Evolutionary conservation across 2,329 filamentous ascomycete genomes (phyloP).

Genomic region (Trichophyton mentagrophytes): DNA sequence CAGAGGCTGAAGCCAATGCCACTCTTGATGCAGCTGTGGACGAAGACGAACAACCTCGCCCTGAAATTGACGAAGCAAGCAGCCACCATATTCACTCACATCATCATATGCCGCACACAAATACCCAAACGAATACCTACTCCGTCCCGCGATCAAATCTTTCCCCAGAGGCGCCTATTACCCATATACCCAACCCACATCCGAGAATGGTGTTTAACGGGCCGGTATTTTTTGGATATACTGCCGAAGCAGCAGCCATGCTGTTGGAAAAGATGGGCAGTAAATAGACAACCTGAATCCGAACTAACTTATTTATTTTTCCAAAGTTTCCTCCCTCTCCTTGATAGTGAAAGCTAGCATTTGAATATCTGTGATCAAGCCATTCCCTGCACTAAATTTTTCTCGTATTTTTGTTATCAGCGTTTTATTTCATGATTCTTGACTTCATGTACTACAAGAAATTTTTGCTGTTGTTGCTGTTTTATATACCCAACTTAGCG

Average conservation of each 20-base stretch:
- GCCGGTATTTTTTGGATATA: conserved; percentile 87
- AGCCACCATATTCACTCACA: not conserved
- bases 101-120: conserved; percentile 8
- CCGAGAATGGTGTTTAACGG: conserved; percentile 67
- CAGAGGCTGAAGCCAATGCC: not conserved
- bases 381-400: too few species aligned
- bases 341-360: too few species aligned
- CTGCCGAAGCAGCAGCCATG: conserved; percentile 65
- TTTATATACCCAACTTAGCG: not conserved
- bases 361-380: not conserved
- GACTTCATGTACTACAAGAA: too few species aligned
- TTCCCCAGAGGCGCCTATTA: not conserved
- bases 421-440: too few species aligned
- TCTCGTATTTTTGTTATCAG: not conserved
- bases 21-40: not conserved
- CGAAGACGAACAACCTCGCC: not conserved
- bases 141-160: conserved; percentile 5
- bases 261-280: conserved; percentile 44
- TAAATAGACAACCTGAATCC: not conserved
- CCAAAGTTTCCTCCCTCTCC: not conserved
- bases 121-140: conserved; percentile 3
- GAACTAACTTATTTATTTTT: not conserved
- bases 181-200: conserved; percentile 9
- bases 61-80: conserved; percentile 6
- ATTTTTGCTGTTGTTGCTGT: not conserved